Conservation (phyloP, 192 early-diverging fungal genomes). For the Linnemannia schmuckeri region DNA sequence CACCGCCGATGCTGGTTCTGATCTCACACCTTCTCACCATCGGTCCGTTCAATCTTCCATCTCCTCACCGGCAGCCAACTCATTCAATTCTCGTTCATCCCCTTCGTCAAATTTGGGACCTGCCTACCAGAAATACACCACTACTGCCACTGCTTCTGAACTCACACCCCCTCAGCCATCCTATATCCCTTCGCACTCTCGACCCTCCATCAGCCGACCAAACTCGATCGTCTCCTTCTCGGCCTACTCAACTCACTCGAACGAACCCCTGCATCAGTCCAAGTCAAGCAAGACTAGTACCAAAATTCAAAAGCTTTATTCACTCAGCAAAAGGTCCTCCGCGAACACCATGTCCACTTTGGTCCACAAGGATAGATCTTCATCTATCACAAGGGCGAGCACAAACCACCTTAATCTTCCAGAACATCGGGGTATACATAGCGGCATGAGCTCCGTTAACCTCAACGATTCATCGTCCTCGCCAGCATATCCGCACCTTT, state of each 20-base stretch:
- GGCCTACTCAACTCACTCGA: constrained; percentile 17
- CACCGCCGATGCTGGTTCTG: too few relatives aligned
- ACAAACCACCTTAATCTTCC: constrained; percentile 21
- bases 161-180: background rate
- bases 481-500: background rate
- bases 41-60: too few relatives aligned
- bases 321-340: background rate
- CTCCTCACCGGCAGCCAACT: background rate
- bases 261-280: constrained; percentile 16
- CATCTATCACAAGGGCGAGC: background rate
- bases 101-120: background rate
- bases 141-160: too few relatives aligned
- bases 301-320: background rate
- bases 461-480: background rate
- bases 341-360: background rate
- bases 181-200: background rate
- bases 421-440: background rate
- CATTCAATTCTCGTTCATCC: background rate
- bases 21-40: background rate
- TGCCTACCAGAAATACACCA: background rate
- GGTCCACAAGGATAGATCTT: background rate
- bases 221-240: constrained; percentile 5
- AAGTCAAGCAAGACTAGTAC: background rate
- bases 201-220: constrained; percentile 7
- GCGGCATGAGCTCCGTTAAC: background rate